Evolutionary conservation across 352 stramenopile genomes (phyloP).

Genomic region (Pythium rhizo-oryzae): DNA sequence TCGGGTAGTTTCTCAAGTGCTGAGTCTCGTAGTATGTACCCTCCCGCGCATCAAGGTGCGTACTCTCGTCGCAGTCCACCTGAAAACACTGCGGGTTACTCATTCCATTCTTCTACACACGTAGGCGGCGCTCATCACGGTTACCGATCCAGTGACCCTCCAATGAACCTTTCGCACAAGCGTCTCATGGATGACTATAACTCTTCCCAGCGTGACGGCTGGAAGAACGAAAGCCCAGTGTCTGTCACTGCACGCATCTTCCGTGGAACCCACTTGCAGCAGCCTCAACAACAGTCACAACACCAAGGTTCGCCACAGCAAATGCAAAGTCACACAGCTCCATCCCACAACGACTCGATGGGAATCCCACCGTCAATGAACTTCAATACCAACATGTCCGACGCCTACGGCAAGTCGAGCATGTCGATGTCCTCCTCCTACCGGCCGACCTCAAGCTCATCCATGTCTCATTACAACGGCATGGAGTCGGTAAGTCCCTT

Average conservation of each 20-base stretch:
- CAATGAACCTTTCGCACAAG: constrained; percentile 34
- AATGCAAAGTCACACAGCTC: constrained; percentile 10
- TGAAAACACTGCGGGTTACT: neutral
- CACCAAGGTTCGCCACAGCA: constrained; percentile 26
- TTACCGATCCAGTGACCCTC: constrained; percentile 24
- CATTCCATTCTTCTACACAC: neutral
- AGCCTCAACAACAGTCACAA: constrained; percentile 5
- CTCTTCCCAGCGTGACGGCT: constrained; percentile 25
- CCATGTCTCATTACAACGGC: constrained; percentile 41
- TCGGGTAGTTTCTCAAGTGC: constrained; percentile 23
- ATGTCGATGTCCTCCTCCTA: constrained; percentile 43
- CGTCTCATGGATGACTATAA: constrained; percentile 33
- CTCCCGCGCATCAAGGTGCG: constrained; percentile 21
- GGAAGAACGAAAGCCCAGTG: constrained; percentile 36
- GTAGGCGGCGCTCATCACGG: constrained; percentile 6
- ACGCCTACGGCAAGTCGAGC: constrained; percentile 41
- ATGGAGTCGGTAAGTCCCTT: constrained; percentile 60
- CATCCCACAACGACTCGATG: constrained; percentile 20
- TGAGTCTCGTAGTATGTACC: constrained; percentile 26
- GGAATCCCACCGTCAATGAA: constrained; percentile 15
- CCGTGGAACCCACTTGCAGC: constrained; percentile 31
- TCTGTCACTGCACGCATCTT: constrained; percentile 34
- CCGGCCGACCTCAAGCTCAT: constrained; percentile 46
- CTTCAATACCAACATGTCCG: constrained; percentile 17
- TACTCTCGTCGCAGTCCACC: neutral